Evolutionary conservation across 306 rosid genomes (phyloP), one percentile per base, ranked within the genome.

Genomic region (Macrotyloma uniflorum): DNA sequence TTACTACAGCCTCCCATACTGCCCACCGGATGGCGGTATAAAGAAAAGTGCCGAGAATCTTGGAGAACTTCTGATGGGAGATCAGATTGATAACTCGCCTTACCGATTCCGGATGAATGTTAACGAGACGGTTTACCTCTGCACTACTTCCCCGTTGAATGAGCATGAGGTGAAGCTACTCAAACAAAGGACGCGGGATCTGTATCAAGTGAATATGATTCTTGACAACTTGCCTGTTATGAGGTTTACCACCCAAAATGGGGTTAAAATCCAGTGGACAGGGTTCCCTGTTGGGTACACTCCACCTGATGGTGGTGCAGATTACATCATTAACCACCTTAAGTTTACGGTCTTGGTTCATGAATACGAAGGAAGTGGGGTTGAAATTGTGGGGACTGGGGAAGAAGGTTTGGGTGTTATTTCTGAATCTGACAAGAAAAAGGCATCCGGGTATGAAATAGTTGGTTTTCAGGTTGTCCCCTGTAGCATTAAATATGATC

Each of bases 21-120:
- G 94, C 83, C 0, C 70, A 30, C 93, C 94, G 14, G 30, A 1
- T 0, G 80, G 36, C 0, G 94, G 93, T 58, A 22, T 92, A 58
- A 92, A 92, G 94, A 90, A 92, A 43, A 92, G 92, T 50, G 97
- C 97, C 0, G 95, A 92, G 90, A 92, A 92, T 90, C 97, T 92
- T 11, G 94, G 95, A 33, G 94, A 92, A 24, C 88, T 92, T 23
- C 95, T 92, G 20, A 88, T 88, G 95, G 97, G 97, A 51, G 95
- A 92, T 84, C 95, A 88, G 79, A 92, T 92, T 1, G 91, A 92
- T 50, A 90, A 85, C 86, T 90, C 94, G 1, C 88, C 91, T 0
- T 92, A 92, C 45, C 91, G 84, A 1, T 90, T 92, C 53, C 87
- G 23, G 0, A 92, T 92, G 94, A 88, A 90, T 86, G 74, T 83